Evolutionary conservation across 192 early-diverging fungal genomes (phyloP), one percentile per base, ranked within the genome.

Genomic region (Blastocladiella britannica): DNA sequence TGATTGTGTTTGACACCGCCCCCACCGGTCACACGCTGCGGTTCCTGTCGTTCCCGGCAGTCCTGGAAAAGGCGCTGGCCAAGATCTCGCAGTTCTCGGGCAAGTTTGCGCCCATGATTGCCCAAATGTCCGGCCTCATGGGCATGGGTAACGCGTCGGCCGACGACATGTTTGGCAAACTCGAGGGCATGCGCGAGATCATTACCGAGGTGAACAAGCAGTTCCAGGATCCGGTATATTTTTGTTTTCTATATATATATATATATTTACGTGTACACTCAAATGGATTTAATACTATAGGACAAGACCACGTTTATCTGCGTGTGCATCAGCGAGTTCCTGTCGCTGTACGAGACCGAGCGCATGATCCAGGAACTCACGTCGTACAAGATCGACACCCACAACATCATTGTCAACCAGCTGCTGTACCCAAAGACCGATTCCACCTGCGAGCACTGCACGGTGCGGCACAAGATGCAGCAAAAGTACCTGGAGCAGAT

Each of bases 331-430:
- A 85, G 89, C 29, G 95, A 99, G 68, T 99, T 99, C 75, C 78
- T 99, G 67, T 99, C 95, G 24, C 75, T 99, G 29, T 99, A 99
- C 73, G 95, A 99, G 65, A 99, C 95, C 0, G 95, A 99, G 70
- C 81, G 95, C 55, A 88, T 99, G 86, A 93, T 99, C 65, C 95
- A 99, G 71, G 95, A 99, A 73, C 79, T 99, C 63, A 95, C 93
- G 7, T 80, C 84, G 15, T 96, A 90, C 65, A 77, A 91, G 52
- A 99, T 99, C 52, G 95, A 99, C 64, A 97, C 93, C 6, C 93
- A 99, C 76, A 99, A 97, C 66, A 97, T 98, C 66, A 85, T 98
- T 20, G 92, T 95, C 60, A 98, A 98, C 71, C 94, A 98, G 77
- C 67, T 98, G 62, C 73, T 98, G 65, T 91, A 88, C 75, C 94